Evolutionary conservation across 1,284 basidiomycete genomes (phyloP).

Genomic region (Trichosporon asahii): DNA sequence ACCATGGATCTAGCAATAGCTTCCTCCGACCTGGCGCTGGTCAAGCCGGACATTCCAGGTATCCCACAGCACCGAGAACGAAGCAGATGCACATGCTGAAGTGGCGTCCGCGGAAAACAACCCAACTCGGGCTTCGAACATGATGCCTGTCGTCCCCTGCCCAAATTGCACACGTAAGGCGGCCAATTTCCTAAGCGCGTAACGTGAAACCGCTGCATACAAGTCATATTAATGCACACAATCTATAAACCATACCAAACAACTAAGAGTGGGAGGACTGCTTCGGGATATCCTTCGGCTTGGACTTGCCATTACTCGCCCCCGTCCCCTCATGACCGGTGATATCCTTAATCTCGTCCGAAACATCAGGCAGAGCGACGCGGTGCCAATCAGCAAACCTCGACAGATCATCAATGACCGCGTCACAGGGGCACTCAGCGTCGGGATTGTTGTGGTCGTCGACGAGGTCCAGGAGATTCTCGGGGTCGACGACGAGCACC

Average conservation of each 20-base stretch:
- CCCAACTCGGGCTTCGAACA: too few species aligned
- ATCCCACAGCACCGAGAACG: too few species aligned
- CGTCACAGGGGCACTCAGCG: slow-evolving; percentile 8
- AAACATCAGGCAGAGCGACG: neutral
- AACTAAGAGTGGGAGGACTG: neutral
- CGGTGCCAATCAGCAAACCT: slow-evolving; percentile 13
- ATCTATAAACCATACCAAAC: neutral
- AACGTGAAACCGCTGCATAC: neutral
- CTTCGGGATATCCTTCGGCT: neutral
- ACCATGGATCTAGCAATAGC: too few species aligned
- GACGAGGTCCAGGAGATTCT: slow-evolving; percentile 15
- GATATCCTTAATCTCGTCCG: slow-evolving; percentile 1
- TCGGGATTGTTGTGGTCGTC: neutral
- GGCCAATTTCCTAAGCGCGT: neutral
- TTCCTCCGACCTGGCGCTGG: too few species aligned
- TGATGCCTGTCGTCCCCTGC: too few species aligned
- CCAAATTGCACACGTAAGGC: too few species aligned
- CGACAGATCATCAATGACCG: slow-evolving; percentile 15
- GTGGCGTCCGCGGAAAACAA: too few species aligned
- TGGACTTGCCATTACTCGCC: neutral
- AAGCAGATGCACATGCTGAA: too few species aligned
- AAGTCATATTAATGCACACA: too few species aligned
- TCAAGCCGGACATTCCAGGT: too few species aligned
- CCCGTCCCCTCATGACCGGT: neutral
- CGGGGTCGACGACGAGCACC: slow-evolving; percentile 20